A percentile compares a stretch with the other conserved stretches of the same genome.
phyloP scores from a whole-genome alignment of 129 eudicot species.

The Artemisia argyi region DNA sequence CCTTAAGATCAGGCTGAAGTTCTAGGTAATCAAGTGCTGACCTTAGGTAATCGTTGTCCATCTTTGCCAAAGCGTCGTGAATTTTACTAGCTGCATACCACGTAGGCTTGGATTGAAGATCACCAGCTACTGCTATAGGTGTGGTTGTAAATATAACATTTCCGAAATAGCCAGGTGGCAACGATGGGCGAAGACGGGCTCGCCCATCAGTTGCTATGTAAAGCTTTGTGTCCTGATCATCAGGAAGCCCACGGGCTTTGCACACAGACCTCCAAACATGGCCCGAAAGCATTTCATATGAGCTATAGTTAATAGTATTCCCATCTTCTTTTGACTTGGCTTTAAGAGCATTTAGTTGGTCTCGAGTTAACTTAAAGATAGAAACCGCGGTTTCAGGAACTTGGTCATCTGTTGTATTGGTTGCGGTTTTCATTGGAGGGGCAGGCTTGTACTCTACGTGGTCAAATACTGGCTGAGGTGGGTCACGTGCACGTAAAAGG shows the following conservation, averaged over 20 bases:
- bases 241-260: slow-evolving; percentile 69
- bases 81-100: slow-evolving; percentile 74
- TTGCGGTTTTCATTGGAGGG: slow-evolving; percentile 48
- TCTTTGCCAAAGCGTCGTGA: slow-evolving; percentile 60
- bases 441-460: slow-evolving; percentile 81
- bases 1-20: slow-evolving; percentile 75
- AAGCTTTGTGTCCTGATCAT: slow-evolving; percentile 71
- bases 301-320: slow-evolving; percentile 58
- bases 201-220: slow-evolving; percentile 93
- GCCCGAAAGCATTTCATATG: slow-evolving; percentile 78
- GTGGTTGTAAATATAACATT: slow-evolving; percentile 82
- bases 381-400: slow-evolving; percentile 52
- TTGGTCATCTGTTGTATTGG: slow-evolving; percentile 22
- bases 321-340: slow-evolving; percentile 71
- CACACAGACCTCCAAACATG: slow-evolving; percentile 85
- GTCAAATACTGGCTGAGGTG: slow-evolving; percentile 53
- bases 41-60: slow-evolving; percentile 72
- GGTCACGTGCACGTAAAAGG: slow-evolving; percentile 65
- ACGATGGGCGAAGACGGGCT: slow-evolving; percentile 56
- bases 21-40: slow-evolving; percentile 85
- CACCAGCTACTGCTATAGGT: slow-evolving; percentile 64
- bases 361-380: slow-evolving; percentile 65
- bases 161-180: slow-evolving; percentile 84
- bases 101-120: slow-evolving; percentile 60
- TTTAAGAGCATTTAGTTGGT: slow-evolving; percentile 70